phyloP scores from a whole-genome alignment of 2,329 filamentous ascomycete genomes.

The Aspergillus niger region DNA sequence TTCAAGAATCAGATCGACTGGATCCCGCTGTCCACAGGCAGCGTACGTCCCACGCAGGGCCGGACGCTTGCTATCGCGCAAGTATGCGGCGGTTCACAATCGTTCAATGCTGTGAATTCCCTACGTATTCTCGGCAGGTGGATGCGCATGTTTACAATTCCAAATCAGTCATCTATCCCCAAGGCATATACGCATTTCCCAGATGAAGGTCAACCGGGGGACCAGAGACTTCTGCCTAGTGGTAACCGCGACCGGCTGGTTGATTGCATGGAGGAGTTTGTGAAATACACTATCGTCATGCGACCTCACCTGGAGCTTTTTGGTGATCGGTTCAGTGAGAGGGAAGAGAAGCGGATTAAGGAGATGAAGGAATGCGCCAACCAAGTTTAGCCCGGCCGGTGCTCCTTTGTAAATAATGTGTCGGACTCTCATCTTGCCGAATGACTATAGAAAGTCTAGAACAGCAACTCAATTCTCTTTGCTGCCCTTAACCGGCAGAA shows the following conservation, averaged over 20 bases:
- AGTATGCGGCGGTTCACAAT: constrained; percentile 66
- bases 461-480: no score
- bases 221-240: constrained; percentile 57
- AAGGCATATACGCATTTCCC: constrained; percentile 66
- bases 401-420: no score
- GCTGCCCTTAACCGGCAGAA: no score
- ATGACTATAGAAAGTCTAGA: no score
- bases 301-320: constrained; percentile 62
- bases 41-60: constrained; percentile 66
- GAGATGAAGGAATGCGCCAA: no score
- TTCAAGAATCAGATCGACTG: constrained; percentile 74
- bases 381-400: no score
- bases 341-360: constrained; percentile 34
- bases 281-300: constrained; percentile 69
- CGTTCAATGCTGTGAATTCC: constrained; percentile 68
- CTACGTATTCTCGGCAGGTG: constrained; percentile 67
- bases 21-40: constrained; percentile 64
- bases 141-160: constrained; percentile 70
- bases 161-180: constrained; percentile 66
- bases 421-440: accelerated
- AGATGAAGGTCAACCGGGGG: constrained; percentile 47
- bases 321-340: constrained; percentile 64
- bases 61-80: constrained; percentile 64
- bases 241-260: constrained; percentile 62
- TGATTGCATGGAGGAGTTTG: constrained; percentile 70